phyloP scores from a whole-genome alignment of 139 green algal genomes.

The Desmodesmus armatus region DNA sequence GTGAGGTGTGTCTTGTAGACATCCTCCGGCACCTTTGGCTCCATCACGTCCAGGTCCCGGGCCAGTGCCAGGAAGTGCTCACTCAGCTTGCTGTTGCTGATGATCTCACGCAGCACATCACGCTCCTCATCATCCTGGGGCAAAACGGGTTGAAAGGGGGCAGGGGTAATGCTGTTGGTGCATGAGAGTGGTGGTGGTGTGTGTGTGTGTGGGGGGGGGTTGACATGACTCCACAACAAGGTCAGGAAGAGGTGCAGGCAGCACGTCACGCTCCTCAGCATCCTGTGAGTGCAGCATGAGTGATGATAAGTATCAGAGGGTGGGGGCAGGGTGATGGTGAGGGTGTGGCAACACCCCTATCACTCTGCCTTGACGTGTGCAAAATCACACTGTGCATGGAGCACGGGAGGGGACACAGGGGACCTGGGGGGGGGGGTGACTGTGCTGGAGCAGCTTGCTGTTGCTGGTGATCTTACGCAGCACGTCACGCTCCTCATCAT shows the following conservation, averaged over 20 bases:
- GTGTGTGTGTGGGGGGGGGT: too few relatives aligned
- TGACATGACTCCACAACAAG: too few relatives aligned
- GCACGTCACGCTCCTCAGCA: slow-evolving; percentile 71
- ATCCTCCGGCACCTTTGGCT: slow-evolving; percentile 93
- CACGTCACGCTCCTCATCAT: slow-evolving; percentile 76
- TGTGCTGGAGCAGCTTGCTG: slow-evolving; percentile 85
- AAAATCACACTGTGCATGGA: background rate
- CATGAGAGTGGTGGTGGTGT: too few relatives aligned
- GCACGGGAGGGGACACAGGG: too few relatives aligned
- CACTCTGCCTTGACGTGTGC: background rate
- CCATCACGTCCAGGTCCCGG: slow-evolving; percentile 98
- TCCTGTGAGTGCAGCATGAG: too few relatives aligned
- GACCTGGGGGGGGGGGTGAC: too few relatives aligned
- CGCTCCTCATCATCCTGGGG: slow-evolving; percentile 69
- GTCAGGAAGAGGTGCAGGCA: too few relatives aligned
- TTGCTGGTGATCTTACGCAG: slow-evolving; percentile 88
- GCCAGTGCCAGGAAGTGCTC: slow-evolving; percentile 95
- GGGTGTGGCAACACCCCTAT: background rate
- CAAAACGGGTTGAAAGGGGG: too few relatives aligned
- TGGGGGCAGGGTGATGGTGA: background rate
- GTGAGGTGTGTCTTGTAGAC: slow-evolving; percentile 97
- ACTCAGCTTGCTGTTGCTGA: slow-evolving; percentile 85
- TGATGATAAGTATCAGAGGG: too few relatives aligned
- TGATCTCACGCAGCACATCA: slow-evolving; percentile 79
- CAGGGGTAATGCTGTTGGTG: too few relatives aligned